These are phyloP conservation scores for Neonectria punicea DNA, from an alignment of 2,329 filamentous ascomycete species.

Conservation along the genomic window DNA sequence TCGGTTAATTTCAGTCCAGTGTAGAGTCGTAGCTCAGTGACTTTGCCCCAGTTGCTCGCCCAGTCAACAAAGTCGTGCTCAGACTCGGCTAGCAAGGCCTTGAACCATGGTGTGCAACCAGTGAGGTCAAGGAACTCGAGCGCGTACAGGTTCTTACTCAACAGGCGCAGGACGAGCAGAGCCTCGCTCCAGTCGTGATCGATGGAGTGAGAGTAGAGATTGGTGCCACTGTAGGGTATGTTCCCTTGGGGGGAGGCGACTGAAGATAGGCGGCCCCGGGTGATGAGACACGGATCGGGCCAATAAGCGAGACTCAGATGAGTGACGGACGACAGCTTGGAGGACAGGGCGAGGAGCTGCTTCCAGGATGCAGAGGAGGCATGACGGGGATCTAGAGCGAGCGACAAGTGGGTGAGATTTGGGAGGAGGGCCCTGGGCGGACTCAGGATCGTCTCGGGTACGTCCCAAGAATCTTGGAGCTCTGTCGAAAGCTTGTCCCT, in stretches of 20 bases:
- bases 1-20: conserved; percentile 55
- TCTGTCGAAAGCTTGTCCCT: conserved; percentile 35
- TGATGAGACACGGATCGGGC: conserved; percentile 69
- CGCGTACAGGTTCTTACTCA: conserved; percentile 65
- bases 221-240: conserved; percentile 65
- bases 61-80: conserved; percentile 64
- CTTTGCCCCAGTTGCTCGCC: conserved; percentile 64
- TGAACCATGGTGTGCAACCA: conserved; percentile 67
- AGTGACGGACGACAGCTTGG: conserved; percentile 64
- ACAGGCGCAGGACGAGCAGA: conserved; percentile 62
- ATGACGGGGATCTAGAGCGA: conserved; percentile 57
- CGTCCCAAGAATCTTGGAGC: conserved; percentile 66
- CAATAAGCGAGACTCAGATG: conserved; percentile 71
- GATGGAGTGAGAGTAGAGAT: conserved; percentile 66
- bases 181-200: conserved; percentile 71
- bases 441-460: conserved; percentile 46
- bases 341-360: conserved; percentile 65
- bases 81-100: conserved; percentile 55
- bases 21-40: conserved; percentile 56
- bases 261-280: conserved; percentile 61
- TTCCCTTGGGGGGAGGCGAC: conserved; percentile 57
- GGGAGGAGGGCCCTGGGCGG: conserved; percentile 59
- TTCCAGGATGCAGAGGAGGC: conserved; percentile 63
- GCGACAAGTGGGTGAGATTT: conserved; percentile 69
- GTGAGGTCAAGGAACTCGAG: conserved; percentile 71